Conservation (phyloP, 202 grass and related monocot genomes). For the Dendrocalamus latiflorus region DNA sequence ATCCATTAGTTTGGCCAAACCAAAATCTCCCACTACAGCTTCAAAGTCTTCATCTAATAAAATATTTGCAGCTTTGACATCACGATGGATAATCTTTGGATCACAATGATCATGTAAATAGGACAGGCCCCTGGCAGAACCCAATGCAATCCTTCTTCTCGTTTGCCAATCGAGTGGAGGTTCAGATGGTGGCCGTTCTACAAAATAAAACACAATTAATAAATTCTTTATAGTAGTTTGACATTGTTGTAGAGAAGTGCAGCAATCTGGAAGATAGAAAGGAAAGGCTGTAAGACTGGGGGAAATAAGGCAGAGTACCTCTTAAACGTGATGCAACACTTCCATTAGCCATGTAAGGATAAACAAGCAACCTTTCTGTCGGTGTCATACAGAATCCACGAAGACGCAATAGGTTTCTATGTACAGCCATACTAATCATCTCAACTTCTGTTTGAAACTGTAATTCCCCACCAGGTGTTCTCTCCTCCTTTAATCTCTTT, state of each 20-base stretch:
- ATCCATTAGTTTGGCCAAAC: too few relatives aligned
- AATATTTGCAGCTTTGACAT: too few relatives aligned
- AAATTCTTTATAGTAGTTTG: too few relatives aligned
- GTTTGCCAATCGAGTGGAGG: conserved; percentile 89
- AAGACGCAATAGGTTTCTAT: too few relatives aligned
- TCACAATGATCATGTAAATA: too few relatives aligned
- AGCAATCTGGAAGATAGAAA: background rate
- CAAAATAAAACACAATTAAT: conserved; percentile 39
- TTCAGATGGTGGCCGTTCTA: conserved; percentile 82
- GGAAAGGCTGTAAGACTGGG: background rate
- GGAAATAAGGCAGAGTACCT: conserved; percentile 35
- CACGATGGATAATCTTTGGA: too few relatives aligned
- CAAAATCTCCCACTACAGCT: too few relatives aligned
- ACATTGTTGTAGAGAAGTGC: background rate
- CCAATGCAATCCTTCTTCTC: conserved; percentile 72
- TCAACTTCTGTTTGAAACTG: too few relatives aligned
- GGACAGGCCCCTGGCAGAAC: conserved; percentile 88
- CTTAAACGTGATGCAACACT: too few relatives aligned
- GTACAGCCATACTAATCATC: too few relatives aligned
- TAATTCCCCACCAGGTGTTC: conserved; percentile 91
- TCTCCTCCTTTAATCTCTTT: conserved; percentile 95
- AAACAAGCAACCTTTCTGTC: conserved; percentile 95
- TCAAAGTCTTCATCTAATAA: too few relatives aligned
- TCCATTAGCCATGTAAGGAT: conserved; percentile 99
- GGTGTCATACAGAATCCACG: too few relatives aligned